Conservation (phyloP, 2,329 filamentous ascomycete species). For the Trichoderma pleuroti region DNA sequence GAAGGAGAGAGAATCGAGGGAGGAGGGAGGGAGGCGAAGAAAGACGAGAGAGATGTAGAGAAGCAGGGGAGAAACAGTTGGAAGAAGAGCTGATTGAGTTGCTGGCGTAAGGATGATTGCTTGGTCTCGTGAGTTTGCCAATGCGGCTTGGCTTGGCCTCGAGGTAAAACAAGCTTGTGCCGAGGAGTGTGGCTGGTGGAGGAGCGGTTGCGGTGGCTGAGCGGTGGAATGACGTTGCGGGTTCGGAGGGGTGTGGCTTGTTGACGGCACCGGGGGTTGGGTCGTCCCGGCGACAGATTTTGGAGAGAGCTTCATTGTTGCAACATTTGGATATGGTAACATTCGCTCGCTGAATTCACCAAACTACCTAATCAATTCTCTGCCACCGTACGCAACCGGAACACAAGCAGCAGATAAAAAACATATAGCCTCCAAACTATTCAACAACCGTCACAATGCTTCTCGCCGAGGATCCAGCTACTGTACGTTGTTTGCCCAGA, state of each 20-base stretch:
- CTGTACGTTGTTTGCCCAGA: slow-evolving; percentile 51
- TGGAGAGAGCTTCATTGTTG: background rate
- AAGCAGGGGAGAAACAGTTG: background rate
- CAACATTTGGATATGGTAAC: background rate
- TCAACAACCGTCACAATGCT: slow-evolving; percentile 62
- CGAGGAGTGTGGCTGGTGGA: background rate
- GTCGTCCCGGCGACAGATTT: slow-evolving; percentile 16
- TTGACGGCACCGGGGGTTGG: background rate
- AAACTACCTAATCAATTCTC: background rate
- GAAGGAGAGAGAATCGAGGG: background rate
- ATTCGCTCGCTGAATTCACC: background rate
- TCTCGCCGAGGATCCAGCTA: slow-evolving; percentile 88
- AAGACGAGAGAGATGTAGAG: background rate
- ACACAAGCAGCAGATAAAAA: background rate
- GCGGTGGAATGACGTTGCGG: background rate
- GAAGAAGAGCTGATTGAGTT: background rate
- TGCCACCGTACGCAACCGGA: background rate
- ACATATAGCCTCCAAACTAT: background rate
- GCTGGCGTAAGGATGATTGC: background rate
- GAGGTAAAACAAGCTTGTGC: background rate
- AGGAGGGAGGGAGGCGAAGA: background rate
- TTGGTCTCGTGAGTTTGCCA: slow-evolving; percentile 19
- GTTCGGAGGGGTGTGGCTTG: slow-evolving; percentile 17
- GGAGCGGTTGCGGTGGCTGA: background rate
- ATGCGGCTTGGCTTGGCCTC: background rate